Base-by-base conservation (phyloP, 2,329 filamentous ascomycete genomes). In the Scortechinia acanthostroma region DNA sequence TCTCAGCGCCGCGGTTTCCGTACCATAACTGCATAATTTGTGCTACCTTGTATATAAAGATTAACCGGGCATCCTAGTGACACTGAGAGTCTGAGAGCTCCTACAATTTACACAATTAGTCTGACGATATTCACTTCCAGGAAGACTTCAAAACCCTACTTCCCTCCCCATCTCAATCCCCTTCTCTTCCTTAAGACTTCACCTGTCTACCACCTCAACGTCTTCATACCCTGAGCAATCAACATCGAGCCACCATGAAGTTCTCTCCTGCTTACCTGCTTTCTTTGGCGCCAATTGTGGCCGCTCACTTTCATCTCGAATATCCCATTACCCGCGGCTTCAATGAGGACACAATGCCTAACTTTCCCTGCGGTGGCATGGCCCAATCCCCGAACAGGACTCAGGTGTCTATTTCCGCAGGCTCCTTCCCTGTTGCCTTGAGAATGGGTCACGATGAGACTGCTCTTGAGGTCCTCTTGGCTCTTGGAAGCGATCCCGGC, bases 291-390 rank as follows among this genome's bases (percentile, higher is more conserved):
- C 62, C 68, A 44, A 53, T 72, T 44, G 59, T 62, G 13, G 55
- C 69, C 35, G 73, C 72, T n/a, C 74, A 77, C 53, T 77, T 76
- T 60, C 53, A 62, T 3, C 65, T 77, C 56, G 53, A 63, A 37
- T 74, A 65, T 46, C 74, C 74, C 10, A 43, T 56, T 3, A 52
- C 63, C 22, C 70, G 73, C 46, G 72, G 70, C 40, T 10, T 10
- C 10, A 30, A 30, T 30, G 25, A 30, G n/a, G 64, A 68, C 46
- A 64, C 51, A 6, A 63, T 70, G 48, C 44, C 50, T 45, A 63
- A 53, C 16, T 72, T 69, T 53, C 73, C 73, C n/a, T 77, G 74
- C 51, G 72, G 73, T 47, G 69, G 71, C 40, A 61, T 66, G 48
- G 51, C 66, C 46, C 57, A 51, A 16, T 63, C 61, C 20, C 58